Evolutionary conservation across 306 rosid genomes (phyloP).

Genomic region (Trichosanthes cucumerina): DNA sequence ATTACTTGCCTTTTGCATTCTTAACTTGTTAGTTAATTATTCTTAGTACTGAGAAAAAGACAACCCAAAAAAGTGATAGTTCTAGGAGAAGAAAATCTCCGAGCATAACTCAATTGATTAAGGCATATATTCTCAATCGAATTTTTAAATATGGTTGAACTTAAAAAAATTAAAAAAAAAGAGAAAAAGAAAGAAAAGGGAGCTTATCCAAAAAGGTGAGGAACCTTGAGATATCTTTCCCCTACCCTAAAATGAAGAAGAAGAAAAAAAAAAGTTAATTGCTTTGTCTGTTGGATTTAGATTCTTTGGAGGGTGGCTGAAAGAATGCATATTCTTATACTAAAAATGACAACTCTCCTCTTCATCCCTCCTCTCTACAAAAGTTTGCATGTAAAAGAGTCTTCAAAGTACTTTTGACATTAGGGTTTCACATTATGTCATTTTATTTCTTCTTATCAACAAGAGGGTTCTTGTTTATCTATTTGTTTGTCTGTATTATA

Average conservation of each 20-base stretch:
- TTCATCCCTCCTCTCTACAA: not conserved
- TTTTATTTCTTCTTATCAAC: not conserved
- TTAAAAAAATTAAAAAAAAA: no score
- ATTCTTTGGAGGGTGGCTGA: constrained; percentile 26
- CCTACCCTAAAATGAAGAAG: not conserved
- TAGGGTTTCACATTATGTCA: not conserved
- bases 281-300: constrained; percentile 16
- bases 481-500: not conserved
- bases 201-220: not conserved
- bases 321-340: constrained; percentile 10
- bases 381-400: not conserved
- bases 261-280: constrained; percentile 11
- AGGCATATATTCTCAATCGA: no score
- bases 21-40: constrained; percentile 6
- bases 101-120: no score
- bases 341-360: not conserved
- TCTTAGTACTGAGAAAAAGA: not conserved
- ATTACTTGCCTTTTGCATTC: not conserved
- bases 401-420: not conserved
- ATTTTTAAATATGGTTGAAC: no score
- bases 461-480: not conserved
- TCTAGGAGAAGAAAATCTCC: not conserved
- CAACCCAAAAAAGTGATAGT: not conserved
- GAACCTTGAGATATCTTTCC: not conserved
- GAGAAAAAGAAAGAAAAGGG: no score